Conservation (phyloP, 768 basidiomycete genomes). For the Lactarius hatsudake region DNA sequence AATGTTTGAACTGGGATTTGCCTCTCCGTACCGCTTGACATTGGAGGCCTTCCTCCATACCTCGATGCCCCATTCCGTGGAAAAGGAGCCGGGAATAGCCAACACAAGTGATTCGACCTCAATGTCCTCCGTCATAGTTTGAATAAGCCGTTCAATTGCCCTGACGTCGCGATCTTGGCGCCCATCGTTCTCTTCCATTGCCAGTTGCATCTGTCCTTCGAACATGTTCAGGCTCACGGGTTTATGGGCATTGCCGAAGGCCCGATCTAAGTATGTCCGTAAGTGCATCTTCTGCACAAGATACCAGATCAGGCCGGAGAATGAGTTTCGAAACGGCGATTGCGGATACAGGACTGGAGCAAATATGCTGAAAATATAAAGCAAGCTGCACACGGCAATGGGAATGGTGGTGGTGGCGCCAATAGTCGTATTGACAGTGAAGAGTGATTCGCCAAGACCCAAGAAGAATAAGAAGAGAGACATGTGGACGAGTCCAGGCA, state of each 20-base stretch:
- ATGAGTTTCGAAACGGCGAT: constrained; percentile 12
- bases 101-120: constrained; percentile 7
- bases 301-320: constrained; percentile 14
- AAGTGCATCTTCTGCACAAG: neutral
- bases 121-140: neutral
- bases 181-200: constrained; percentile 3
- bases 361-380: constrained; percentile 21
- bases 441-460: constrained; percentile 42
- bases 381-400: constrained; percentile 2
- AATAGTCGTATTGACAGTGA: constrained; percentile 36
- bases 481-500: constrained; percentile 48
- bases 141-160: constrained; percentile 7
- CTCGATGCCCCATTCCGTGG: too few species aligned
- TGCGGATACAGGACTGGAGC: constrained; percentile 9
- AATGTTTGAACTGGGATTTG: too few species aligned
- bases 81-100: too few species aligned
- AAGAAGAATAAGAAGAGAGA: constrained; percentile 37
- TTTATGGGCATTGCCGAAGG: neutral
- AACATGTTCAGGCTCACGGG: constrained; percentile 10
- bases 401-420: neutral
- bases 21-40: too few species aligned
- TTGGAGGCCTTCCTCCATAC: too few species aligned
- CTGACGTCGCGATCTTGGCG: neutral
- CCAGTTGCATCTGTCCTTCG: constrained; percentile 13
- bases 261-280: neutral